phyloP scores from a whole-genome alignment of 2,329 filamentous ascomycete species.

The Pseudogymnoascus pannorum region DNA sequence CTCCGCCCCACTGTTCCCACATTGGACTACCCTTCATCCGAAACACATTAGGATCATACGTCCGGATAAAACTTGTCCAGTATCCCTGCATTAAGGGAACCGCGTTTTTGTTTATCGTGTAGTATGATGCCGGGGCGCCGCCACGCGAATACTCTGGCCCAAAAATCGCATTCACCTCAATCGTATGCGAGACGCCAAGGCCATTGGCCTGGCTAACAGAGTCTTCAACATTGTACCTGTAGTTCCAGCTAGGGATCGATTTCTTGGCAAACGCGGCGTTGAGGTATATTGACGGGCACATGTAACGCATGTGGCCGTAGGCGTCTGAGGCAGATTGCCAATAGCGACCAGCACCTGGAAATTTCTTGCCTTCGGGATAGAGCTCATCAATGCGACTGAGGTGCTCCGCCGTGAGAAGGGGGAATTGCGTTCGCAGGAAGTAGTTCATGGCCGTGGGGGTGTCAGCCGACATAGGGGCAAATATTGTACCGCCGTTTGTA shows the following conservation, averaged over 20 bases:
- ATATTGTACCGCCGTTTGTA: slow-evolving; percentile 59
- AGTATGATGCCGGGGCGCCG: slow-evolving; percentile 48
- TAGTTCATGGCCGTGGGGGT: slow-evolving; percentile 41
- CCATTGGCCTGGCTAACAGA: slow-evolving; percentile 44
- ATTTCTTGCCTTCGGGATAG: slow-evolving; percentile 43
- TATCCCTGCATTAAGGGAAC: slow-evolving; percentile 59
- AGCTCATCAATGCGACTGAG: slow-evolving; percentile 44
- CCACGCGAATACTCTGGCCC: slow-evolving; percentile 49
- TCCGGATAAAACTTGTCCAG: slow-evolving; percentile 66
- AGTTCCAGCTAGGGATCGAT: slow-evolving; percentile 49
- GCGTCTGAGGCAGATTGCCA: slow-evolving; percentile 52
- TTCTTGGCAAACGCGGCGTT: slow-evolving; percentile 19
- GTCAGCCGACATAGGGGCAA: slow-evolving; percentile 43
- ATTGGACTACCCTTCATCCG: slow-evolving; percentile 38
- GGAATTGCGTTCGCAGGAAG: slow-evolving; percentile 53
- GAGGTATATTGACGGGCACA: slow-evolving; percentile 53
- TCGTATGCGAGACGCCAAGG: slow-evolving; percentile 58
- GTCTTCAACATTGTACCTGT: slow-evolving; percentile 60
- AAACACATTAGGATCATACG: slow-evolving; percentile 56
- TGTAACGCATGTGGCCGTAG: slow-evolving; percentile 60
- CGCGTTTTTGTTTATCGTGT: slow-evolving; percentile 46
- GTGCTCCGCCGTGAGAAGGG: slow-evolving; percentile 43
- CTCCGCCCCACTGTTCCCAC: slow-evolving; percentile 42
- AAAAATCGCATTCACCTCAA: slow-evolving; percentile 61
- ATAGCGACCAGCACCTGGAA: slow-evolving; percentile 44